phyloP scores from a whole-genome alignment of 441 rosid species.

The Viola pubescens region DNA sequence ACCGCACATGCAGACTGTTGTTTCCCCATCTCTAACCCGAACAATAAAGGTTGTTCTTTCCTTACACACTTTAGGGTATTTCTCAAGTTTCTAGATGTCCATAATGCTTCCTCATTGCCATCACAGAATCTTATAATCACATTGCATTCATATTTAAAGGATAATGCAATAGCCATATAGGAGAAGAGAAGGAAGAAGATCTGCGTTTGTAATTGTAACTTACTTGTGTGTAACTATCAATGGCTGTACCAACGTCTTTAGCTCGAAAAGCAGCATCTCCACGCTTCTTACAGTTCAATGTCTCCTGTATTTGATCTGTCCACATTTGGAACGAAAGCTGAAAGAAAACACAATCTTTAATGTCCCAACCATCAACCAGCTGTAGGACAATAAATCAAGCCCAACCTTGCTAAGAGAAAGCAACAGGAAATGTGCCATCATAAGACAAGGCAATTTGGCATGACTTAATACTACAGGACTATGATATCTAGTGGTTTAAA shows the following conservation, averaged over 20 bases:
- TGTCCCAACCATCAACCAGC: background rate
- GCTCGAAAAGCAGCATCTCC: slow-evolving; percentile 84
- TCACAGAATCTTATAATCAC: no score
- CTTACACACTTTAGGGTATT: no score
- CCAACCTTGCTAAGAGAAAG: background rate
- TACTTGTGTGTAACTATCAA: slow-evolving; percentile 74
- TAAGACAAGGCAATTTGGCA: background rate
- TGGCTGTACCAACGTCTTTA: slow-evolving; percentile 60
- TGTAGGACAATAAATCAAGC: background rate
- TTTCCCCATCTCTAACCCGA: no score
- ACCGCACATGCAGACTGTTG: no score
- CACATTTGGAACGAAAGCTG: slow-evolving; percentile 90
- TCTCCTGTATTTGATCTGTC: slow-evolving; percentile 91
- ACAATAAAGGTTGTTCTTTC: no score
- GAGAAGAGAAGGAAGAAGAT: background rate
- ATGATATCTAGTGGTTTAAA: slow-evolving; percentile 1
- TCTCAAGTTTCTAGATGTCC: no score
- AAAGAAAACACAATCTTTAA: slow-evolving; percentile 20
- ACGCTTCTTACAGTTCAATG: slow-evolving; percentile 68
- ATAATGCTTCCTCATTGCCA: no score
- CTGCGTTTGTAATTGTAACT: slow-evolving; percentile 10
- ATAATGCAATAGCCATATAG: background rate
- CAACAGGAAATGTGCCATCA: slow-evolving; percentile 8
- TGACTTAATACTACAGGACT: background rate
- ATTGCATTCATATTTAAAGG: no score